Conservation (phyloP, 805 yeast species). For the Sugiyamaella valdiviana region DNA sequence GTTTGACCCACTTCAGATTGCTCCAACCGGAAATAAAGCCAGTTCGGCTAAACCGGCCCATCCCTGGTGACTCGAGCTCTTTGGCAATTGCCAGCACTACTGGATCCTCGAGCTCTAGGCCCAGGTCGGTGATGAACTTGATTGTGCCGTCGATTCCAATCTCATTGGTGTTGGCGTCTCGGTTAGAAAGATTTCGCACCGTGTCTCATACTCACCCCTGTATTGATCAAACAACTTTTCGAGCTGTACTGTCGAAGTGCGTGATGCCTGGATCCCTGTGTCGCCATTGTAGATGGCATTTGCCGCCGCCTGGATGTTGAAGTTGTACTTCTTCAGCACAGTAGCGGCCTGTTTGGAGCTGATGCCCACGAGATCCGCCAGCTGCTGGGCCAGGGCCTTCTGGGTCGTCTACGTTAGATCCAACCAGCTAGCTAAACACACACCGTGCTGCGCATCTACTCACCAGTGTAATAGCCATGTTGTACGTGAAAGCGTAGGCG, state of each 20-base stretch:
- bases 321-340: constrained; percentile 23
- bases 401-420: constrained; percentile 7
- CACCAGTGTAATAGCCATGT: constrained; percentile 3
- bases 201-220: constrained; percentile 19
- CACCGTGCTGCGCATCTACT: neutral
- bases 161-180: constrained; percentile 27
- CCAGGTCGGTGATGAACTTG: constrained; percentile 57
- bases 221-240: constrained; percentile 23
- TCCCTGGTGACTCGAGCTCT: constrained; percentile 56
- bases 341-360: constrained; percentile 13
- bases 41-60: constrained; percentile 52
- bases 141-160: constrained; percentile 81
- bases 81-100: constrained; percentile 65
- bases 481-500: no score
- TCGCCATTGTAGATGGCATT: constrained; percentile 30
- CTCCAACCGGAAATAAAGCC: constrained; percentile 58
- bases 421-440: neutral
- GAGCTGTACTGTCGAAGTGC: constrained; percentile 8
- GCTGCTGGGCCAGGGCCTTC: constrained; percentile 13
- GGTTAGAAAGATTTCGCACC: neutral
- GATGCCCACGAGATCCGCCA: constrained; percentile 16
- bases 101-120: constrained; percentile 67
- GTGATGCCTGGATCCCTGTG: constrained; percentile 4
- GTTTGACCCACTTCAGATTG: constrained; percentile 17
- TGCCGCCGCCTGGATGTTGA: constrained; percentile 31